Conservation (phyloP, 352 stramenopile genomes). For the Globisporangium abappressorium region DNA sequence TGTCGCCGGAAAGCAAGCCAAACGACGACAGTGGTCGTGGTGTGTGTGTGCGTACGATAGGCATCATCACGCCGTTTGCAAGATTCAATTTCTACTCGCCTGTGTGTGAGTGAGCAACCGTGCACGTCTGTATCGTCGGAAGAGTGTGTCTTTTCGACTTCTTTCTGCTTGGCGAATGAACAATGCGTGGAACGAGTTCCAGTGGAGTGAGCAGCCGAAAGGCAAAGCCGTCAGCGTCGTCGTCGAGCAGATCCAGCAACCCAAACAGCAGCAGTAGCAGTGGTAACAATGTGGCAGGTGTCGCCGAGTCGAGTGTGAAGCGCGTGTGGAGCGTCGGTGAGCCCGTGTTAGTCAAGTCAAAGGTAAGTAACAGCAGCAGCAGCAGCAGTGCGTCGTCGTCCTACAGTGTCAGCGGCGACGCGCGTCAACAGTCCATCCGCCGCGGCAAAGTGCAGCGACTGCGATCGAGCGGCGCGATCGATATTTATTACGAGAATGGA, state of each 20-base stretch:
- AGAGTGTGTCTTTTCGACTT: conserved; percentile 1
- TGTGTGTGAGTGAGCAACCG: neutral
- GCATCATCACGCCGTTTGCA: neutral
- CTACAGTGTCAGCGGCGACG: conserved; percentile 1
- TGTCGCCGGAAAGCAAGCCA: neutral
- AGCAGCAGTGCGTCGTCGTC: neutral
- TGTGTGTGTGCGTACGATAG: neutral
- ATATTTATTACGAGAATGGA: conserved; percentile 54
- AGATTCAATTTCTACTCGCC: neutral
- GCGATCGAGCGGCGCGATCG: conserved; percentile 40
- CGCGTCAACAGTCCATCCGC: conserved; percentile 15
- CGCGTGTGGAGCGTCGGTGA: conserved; percentile 25
- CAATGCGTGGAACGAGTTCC: conserved; percentile 8
- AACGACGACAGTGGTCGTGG: neutral
- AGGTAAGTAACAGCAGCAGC: neutral
- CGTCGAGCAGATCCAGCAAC: neutral
- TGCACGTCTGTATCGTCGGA: conserved; percentile 8
- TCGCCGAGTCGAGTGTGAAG: neutral
- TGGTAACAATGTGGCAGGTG: neutral
- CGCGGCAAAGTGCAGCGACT: conserved; percentile 42
- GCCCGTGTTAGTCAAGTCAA: conserved; percentile 27
- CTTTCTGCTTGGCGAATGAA: neutral
- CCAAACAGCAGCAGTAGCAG: neutral
- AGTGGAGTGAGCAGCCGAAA: conserved; percentile 11
- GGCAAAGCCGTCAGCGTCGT: conserved; percentile 11